Evolutionary conservation across 495 filamentous ascomycete species (phyloP), one percentile per base, ranked within the genome.

Genomic region (Baudoinia panamericana): DNA sequence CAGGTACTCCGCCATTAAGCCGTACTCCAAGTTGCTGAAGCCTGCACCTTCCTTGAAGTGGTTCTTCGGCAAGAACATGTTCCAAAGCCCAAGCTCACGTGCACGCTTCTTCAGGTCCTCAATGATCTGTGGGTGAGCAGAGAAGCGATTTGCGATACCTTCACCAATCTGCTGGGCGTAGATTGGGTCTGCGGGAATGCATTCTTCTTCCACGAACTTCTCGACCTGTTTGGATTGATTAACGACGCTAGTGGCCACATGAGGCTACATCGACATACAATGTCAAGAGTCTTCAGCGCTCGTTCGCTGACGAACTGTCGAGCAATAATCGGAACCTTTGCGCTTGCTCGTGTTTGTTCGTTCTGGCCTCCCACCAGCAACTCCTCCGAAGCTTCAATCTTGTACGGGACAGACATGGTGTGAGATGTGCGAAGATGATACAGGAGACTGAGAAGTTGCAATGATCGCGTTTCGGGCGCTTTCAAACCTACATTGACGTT

Each of bases 171-270:
- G 82, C 51, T 82, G 78, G 36, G 73, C 62, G 63, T 76, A 80
- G 45, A 92, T 68, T 38, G 75, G 63, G 56, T 93, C 85, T 57
- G 82, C 82, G 50, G 61, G 61, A 28, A 92, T 80, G 56, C 86
- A 97, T 65, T 93, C 86, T 59, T 88, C 87, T 58, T 96, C 88
- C 43, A 97, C 88, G 56, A 97, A 96, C 56, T 84, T 84, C 62
- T 87, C 82, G 44, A 95, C 84, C 66, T 88, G 48, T 6, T 13
- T 13, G 10, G 15, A 28, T n/a, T 26, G 12, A 16, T 20, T 24
- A 23, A 16, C 2, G 34, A 19, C 9, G 34, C 20, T 19, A 12
- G 10, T 17, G 25, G 11, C 15, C 2, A 23, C 2, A 18, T 36
- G 25, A 10, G 6, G 18, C 6, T 30, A 36, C 22, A 40, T 22